phyloP scores from a whole-genome alignment of 345 rosid species.

The Excoecaria cochinchinensis region DNA sequence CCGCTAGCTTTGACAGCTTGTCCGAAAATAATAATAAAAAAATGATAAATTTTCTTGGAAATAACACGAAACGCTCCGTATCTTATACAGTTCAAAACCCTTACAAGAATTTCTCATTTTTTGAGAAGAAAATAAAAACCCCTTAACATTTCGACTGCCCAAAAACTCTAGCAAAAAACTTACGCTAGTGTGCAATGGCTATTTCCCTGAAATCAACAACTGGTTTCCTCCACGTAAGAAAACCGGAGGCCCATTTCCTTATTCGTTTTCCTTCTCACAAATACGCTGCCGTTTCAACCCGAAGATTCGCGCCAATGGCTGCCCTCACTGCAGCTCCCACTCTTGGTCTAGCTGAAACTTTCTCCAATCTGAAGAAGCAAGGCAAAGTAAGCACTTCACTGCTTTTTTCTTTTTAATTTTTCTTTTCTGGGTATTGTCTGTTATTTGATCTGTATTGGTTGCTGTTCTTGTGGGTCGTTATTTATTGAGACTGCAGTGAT shows the following conservation, averaged over 20 bases:
- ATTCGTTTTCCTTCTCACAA: slow-evolving; percentile 19
- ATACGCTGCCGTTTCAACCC: slow-evolving; percentile 27
- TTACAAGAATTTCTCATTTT: neutral
- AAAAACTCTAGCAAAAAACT: neutral
- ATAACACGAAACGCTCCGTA: too few relatives aligned
- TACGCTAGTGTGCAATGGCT: slow-evolving; percentile 28
- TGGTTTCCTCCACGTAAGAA: slow-evolving; percentile 30
- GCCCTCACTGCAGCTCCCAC: slow-evolving; percentile 38
- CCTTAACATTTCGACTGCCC: neutral
- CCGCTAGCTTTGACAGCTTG: too few relatives aligned
- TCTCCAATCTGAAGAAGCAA: slow-evolving; percentile 54
- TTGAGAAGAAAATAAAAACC: neutral
- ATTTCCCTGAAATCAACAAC: slow-evolving; percentile 25
- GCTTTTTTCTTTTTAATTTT: neutral
- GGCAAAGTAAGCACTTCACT: slow-evolving; percentile 53
- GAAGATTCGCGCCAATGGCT: slow-evolving; percentile 55
- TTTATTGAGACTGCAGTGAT: neutral
- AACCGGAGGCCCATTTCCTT: slow-evolving; percentile 29
- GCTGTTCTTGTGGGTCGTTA: too few relatives aligned
- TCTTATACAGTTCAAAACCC: neutral
- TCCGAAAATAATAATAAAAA: too few relatives aligned
- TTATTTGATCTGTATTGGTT: neutral
- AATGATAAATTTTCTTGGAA: too few relatives aligned
- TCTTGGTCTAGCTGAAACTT: slow-evolving; percentile 58
- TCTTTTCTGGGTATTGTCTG: neutral